phyloP scores from a whole-genome alignment of 257 asterid species.

The Petunia secreta region DNA sequence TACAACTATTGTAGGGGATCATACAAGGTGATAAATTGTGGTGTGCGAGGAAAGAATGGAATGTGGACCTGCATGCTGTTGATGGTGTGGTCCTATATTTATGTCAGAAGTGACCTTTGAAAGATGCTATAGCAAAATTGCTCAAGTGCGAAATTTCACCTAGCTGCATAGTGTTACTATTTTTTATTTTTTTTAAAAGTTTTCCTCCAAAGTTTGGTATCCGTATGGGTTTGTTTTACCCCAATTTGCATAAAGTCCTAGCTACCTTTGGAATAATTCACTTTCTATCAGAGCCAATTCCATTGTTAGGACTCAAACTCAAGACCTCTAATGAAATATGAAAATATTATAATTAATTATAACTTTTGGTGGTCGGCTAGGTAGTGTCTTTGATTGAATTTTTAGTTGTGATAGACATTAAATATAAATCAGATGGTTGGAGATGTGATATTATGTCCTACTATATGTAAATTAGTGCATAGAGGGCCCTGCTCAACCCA shows the following conservation, averaged over 20 bases:
- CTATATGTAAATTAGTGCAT: neutral
- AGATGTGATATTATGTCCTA: constrained; percentile 15
- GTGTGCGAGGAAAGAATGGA: neutral
- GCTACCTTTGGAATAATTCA: too few relatives aligned
- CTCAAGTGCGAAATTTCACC: neutral
- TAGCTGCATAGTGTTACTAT: too few relatives aligned
- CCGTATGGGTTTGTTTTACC: too few relatives aligned
- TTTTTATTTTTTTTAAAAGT: too few relatives aligned
- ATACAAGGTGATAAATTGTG: neutral
- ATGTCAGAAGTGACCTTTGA: constrained; percentile 15
- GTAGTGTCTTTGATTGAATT: constrained; percentile 1
- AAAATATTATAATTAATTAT: too few relatives aligned
- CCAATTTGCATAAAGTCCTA: too few relatives aligned
- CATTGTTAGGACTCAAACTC: too few relatives aligned
- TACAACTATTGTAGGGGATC: neutral
- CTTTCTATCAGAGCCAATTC: too few relatives aligned
- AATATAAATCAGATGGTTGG: constrained; percentile 19
- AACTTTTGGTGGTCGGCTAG: neutral
- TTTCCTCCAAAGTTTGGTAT: too few relatives aligned
- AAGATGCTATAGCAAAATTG: neutral
- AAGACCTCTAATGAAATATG: too few relatives aligned
- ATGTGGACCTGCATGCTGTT: constrained; percentile 6
- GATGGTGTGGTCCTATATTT: neutral
- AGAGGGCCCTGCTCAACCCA: neutral
- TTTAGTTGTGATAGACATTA: neutral